Evolutionary conservation across 2,329 filamentous ascomycete species (phyloP).

Genomic region (Calonectria pseudoturangicola): DNA sequence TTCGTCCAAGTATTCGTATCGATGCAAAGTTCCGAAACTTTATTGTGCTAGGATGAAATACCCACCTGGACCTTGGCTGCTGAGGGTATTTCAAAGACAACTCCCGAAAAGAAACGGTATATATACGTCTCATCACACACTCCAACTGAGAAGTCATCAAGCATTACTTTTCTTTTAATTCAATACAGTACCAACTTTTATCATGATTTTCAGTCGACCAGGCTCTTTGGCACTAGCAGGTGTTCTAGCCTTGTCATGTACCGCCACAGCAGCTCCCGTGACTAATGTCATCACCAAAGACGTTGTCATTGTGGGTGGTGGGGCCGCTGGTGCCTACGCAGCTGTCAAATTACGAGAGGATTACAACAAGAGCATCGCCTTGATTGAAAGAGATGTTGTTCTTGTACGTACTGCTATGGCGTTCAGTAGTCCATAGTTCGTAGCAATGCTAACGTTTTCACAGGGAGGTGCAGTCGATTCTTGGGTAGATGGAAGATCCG

Average conservation of each 20-base stretch:
- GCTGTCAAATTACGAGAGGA: conserved; percentile 27
- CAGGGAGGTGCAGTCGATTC: conserved; percentile 47
- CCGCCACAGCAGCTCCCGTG: neutral
- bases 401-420: neutral
- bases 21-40: too few species aligned
- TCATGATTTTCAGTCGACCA: neutral
- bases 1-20: too few species aligned
- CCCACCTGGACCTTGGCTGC: too few species aligned
- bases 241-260: neutral
- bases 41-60: too few species aligned
- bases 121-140: too few species aligned
- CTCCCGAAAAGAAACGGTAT: too few species aligned
- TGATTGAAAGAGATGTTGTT: conserved; percentile 24
- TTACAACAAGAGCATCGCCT: conserved; percentile 18
- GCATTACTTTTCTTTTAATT: neutral
- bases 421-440: neutral
- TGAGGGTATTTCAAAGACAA: too few species aligned
- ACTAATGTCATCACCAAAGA: conserved; percentile 6
- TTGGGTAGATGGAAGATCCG: neutral
- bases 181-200: neutral
- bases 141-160: neutral
- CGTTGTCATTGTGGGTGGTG: conserved; percentile 31
- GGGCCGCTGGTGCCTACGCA: conserved; percentile 29
- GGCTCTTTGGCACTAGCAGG: neutral
- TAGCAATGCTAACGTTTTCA: neutral